phyloP scores from a whole-genome alignment of 2,329 filamentous ascomycete species.

The Aspergillus piperis region DNA sequence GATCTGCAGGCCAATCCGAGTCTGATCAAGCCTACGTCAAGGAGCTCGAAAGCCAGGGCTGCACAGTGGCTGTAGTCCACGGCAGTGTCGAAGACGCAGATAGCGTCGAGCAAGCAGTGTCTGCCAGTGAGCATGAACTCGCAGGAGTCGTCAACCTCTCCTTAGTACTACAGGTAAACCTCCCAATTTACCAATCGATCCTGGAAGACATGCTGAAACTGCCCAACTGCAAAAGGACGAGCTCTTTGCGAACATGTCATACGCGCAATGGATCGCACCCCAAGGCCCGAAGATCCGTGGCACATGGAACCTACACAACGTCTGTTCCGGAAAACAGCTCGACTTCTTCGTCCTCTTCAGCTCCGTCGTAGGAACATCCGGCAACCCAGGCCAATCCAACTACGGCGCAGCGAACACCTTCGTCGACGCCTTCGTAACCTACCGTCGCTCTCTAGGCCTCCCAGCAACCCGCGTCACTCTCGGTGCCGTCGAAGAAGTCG shows the following conservation, averaged over 20 bases:
- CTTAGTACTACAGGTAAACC: slow-evolving; percentile 4
- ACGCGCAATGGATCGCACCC: slow-evolving; percentile 11
- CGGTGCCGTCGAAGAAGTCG: slow-evolving; percentile 29
- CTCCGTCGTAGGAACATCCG: slow-evolving; percentile 33
- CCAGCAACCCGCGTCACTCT: slow-evolving; percentile 22
- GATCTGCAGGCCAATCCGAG: slow-evolving; percentile 33
- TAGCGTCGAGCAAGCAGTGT: not conserved
- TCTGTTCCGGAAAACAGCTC: slow-evolving; percentile 1
- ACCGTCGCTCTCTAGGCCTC: slow-evolving; percentile 23
- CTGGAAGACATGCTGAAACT: not conserved
- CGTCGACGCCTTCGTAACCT: slow-evolving; percentile 30
- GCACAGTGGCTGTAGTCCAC: slow-evolving; percentile 46
- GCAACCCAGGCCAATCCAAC: slow-evolving; percentile 42
- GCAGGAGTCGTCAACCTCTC: slow-evolving; percentile 10
- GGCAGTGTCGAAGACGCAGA: slow-evolving; percentile 2
- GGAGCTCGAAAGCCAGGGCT: slow-evolving; percentile 35
- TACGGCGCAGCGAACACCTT: slow-evolving; percentile 45
- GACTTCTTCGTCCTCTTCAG: slow-evolving; percentile 25
- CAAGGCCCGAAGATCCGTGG: slow-evolving; percentile 14
- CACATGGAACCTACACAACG: slow-evolving; percentile 21
- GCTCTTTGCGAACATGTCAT: slow-evolving; percentile 16
- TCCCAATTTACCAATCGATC: not conserved
- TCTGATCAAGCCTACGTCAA: not conserved
- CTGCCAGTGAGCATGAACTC: not conserved
- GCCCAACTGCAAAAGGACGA: slow-evolving; percentile 12